These are phyloP conservation scores for Phytophthora pisi DNA, from an alignment of 352 stramenopile genomes.

Conservation along the genomic window DNA sequence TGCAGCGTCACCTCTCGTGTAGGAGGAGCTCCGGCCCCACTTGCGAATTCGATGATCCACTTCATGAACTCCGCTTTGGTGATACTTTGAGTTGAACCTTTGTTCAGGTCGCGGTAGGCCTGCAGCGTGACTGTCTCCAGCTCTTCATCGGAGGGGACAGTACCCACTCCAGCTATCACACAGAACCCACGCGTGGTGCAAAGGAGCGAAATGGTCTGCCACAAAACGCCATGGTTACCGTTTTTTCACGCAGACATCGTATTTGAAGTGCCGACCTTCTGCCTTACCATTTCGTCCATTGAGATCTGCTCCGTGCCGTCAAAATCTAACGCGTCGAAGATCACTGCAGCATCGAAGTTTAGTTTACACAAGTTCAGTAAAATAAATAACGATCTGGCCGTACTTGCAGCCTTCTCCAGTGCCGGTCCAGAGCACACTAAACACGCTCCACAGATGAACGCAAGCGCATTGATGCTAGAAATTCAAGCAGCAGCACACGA, in stretches of 20 bases:
- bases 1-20: slow-evolving; percentile 37
- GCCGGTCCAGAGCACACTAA: slow-evolving; percentile 50
- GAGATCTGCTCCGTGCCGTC: slow-evolving; percentile 72
- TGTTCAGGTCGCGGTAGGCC: slow-evolving; percentile 66
- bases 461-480: slow-evolving; percentile 58
- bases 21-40: slow-evolving; percentile 11
- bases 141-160: slow-evolving; percentile 59
- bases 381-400: slow-evolving; percentile 1
- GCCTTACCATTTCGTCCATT: slow-evolving; percentile 75
- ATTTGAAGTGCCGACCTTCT: background rate
- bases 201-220: slow-evolving; percentile 68
- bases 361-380: background rate
- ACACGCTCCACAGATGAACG: slow-evolving; percentile 64
- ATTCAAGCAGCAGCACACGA: background rate
- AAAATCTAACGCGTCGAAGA: slow-evolving; percentile 82
- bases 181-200: slow-evolving; percentile 58
- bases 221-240: background rate
- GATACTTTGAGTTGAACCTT: slow-evolving; percentile 57
- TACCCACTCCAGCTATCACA: slow-evolving; percentile 52
- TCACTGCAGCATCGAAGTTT: slow-evolving; percentile 36
- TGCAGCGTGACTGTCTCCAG: slow-evolving; percentile 61
- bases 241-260: background rate
- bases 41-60: slow-evolving; percentile 49
- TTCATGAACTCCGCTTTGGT: slow-evolving; percentile 67
- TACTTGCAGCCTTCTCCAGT: slow-evolving; percentile 63